These are phyloP conservation scores for Hordeum marinum DNA, from an alignment of 176 grass and related monocot genomes.

Conservation along the genomic window DNA sequence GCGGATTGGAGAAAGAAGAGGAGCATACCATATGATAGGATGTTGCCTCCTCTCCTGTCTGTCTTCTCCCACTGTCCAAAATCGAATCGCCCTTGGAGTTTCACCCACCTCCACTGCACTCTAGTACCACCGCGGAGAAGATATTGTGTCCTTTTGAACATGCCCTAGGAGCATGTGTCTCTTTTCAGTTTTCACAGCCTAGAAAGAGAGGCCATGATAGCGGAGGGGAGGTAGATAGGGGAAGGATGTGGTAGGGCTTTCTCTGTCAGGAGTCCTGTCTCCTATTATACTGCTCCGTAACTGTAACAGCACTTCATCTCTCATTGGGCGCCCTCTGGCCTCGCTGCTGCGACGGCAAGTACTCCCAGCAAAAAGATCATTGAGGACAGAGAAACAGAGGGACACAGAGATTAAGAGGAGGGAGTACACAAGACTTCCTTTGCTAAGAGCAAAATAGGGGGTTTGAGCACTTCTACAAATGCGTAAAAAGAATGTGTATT, in stretches of 20 bases:
- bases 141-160: conserved; percentile 64
- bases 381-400: conserved; percentile 25
- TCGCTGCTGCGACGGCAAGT: conserved; percentile 47
- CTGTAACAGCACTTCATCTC: conserved; percentile 55
- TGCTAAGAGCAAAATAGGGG: not conserved
- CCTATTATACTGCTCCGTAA: conserved; percentile 23
- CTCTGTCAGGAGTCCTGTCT: conserved; percentile 38
- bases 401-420: not conserved
- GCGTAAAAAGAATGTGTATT: not conserved
- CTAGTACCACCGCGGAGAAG: conserved; percentile 43
- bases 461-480: not conserved
- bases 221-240: not conserved
- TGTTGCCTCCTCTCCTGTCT: conserved; percentile 34
- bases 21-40: conserved; percentile 21
- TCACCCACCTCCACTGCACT: conserved; percentile 30
- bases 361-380: conserved; percentile 52
- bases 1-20: not conserved
- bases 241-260: conserved; percentile 34
- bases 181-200: conserved; percentile 26
- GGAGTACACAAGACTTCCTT: not conserved
- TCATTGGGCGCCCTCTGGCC: conserved; percentile 41
- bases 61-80: conserved; percentile 30
- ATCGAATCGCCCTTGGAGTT: conserved; percentile 45
- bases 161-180: conserved; percentile 29
- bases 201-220: not conserved